Percentiles rank a stretch among this genome's conserved stretches.
Conservation (phyloP, 345 rosid genomes). For the Sonneratia alba region DNA sequence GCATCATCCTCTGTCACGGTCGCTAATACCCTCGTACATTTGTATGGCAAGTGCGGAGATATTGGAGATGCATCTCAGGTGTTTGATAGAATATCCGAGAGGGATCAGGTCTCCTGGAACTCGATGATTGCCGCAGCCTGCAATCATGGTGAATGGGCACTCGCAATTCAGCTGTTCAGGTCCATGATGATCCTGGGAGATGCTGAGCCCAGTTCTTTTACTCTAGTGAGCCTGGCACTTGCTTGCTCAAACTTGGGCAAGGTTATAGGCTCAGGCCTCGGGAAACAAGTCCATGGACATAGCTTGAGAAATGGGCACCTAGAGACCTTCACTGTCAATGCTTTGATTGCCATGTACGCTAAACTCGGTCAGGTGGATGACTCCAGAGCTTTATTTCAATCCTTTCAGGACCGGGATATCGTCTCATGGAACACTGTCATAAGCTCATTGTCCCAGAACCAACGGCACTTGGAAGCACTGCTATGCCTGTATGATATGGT, state of each 20-base stretch:
- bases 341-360: conserved; percentile 81
- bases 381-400: conserved; percentile 33
- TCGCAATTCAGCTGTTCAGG: conserved; percentile 52
- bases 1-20: conserved; percentile 38
- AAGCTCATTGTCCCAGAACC: conserved; percentile 61
- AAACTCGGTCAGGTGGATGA: conserved; percentile 45
- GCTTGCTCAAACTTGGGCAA: conserved; percentile 58
- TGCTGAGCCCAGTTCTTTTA: conserved; percentile 70
- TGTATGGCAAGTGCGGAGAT: conserved; percentile 61
- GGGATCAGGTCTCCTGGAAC: conserved; percentile 90
- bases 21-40: conserved; percentile 63
- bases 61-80: conserved; percentile 38
- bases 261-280: conserved; percentile 40
- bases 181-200: conserved; percentile 55
- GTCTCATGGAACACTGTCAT: conserved; percentile 79
- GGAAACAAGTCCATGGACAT: conserved; percentile 68
- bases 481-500: conserved; percentile 43
- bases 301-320: conserved; percentile 50
- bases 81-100: conserved; percentile 68
- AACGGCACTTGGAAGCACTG: conserved; percentile 51
- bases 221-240: conserved; percentile 62
- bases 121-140: conserved; percentile 62
- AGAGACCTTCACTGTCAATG: conserved; percentile 53
- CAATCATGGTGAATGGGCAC: conserved; percentile 55
- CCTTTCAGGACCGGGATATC: conserved; percentile 56